Evolutionary conservation across 768 basidiomycete genomes (phyloP), one percentile per base, ranked within the genome.

Genomic region (Mycena olivaceomarginata): DNA sequence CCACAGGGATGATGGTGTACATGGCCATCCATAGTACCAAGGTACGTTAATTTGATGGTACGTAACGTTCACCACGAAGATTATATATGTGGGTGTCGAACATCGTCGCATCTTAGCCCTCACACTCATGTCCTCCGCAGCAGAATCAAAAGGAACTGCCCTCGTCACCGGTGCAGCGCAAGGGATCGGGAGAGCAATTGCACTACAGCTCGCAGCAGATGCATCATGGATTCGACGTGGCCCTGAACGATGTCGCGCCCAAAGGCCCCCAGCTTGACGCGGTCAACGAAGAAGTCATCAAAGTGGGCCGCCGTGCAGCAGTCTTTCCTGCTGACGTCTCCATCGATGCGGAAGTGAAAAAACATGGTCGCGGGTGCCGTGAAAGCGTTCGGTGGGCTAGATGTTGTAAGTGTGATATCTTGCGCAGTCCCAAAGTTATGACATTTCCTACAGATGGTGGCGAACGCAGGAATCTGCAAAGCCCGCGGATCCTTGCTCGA

Each of bases 211-310:
- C 31, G 83, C 83, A 13, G 74, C 69, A 0, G 84, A 85, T 56
- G n/a, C n/a, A n/a, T n/a, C n/a, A n/a, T n/a, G 84, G 84, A 5
- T 76, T 82, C n/a, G 79, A 84, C 74, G 79, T 85, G 31, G 84
- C 77, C 16, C 74, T 85, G n/a, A 82, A 81, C 63, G 84, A 84
- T 51, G 70, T 84, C 15, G 45, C 77, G 20, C 40, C 76, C n/a
- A 74, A 83, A 16, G 46, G 40, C 12, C 57, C 56, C 4, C 37
- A 69, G 16, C 71, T 85, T 8, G 79, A 31, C 31, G 31, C 31
- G 16, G 74, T 82, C 10, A 79, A 66, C 15, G 65, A 74, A 12
- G 83, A 84, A 65, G 80, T 85, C n/a, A 45, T 74, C 66, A 22
- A 65, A 16, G 70, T 74, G 20, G 80, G 81, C 15, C 60, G 81